Conservation (phyloP, 495 filamentous ascomycete species). For the Pyronema domesticum region DNA sequence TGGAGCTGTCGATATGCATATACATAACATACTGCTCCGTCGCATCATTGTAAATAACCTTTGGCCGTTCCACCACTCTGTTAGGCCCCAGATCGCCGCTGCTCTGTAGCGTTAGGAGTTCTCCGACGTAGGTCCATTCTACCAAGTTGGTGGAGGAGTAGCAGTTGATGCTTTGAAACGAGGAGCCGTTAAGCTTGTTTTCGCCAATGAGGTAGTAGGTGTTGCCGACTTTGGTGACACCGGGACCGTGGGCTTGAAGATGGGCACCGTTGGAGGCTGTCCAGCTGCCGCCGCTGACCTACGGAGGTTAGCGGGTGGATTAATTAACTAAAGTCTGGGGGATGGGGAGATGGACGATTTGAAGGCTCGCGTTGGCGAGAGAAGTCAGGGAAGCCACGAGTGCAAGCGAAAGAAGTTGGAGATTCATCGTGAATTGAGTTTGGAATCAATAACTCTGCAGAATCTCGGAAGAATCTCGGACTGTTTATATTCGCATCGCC, state of each 20-base stretch:
- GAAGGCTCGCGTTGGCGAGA: neutral
- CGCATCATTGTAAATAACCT: conserved; percentile 37
- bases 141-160: conserved; percentile 41
- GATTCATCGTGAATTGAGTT: neutral
- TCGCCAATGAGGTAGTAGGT: conserved; percentile 49
- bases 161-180: conserved; percentile 44
- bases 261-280: conserved; percentile 33
- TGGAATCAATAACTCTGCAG: neutral
- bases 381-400: neutral
- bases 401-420: neutral
- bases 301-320: neutral
- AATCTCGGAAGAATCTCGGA: neutral
- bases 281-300: conserved; percentile 19
- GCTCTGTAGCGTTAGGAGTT: conserved; percentile 32
- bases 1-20: conserved; percentile 48
- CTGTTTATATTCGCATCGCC: neutral
- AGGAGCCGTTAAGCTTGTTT: conserved; percentile 41
- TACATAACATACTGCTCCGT: conserved; percentile 36
- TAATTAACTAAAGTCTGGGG: too few species aligned
- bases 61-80: conserved; percentile 47
- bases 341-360: neutral
- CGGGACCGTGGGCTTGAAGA: conserved; percentile 40
- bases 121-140: conserved; percentile 41
- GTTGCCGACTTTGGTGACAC: conserved; percentile 35
- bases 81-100: conserved; percentile 43